Conservation (phyloP, 1,139 yeast species). For the Scheffersomyces insectosa region DNA sequence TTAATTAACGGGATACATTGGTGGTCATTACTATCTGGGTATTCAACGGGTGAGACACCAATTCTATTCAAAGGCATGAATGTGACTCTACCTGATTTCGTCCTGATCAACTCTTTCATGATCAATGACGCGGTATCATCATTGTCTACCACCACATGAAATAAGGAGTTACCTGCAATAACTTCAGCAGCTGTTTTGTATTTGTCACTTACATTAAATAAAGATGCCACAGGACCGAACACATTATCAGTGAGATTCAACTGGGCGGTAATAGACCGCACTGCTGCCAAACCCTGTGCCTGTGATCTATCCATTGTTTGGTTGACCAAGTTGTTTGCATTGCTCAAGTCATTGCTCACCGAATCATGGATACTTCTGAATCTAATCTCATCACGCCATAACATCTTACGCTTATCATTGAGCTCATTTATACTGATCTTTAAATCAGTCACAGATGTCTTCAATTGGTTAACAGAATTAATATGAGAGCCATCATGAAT, state of each 20-base stretch:
- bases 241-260: conserved; percentile 60
- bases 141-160: conserved; percentile 85
- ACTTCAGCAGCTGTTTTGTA: conserved; percentile 87
- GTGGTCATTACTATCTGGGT: conserved; percentile 56
- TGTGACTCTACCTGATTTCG: conserved; percentile 80
- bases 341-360: conserved; percentile 52
- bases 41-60: conserved; percentile 30
- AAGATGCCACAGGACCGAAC: conserved; percentile 82
- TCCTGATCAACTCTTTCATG: conserved; percentile 74
- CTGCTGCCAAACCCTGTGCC: conserved; percentile 69
- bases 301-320: conserved; percentile 76
- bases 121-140: conserved; percentile 80
- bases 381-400: conserved; percentile 82
- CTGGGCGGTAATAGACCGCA: conserved; percentile 56
- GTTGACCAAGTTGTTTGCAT: conserved; percentile 59
- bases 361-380: conserved; percentile 57
- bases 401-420: conserved; percentile 65
- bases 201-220: conserved; percentile 77
- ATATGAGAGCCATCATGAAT: conserved; percentile 22
- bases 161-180: conserved; percentile 82
- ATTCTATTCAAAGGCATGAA: conserved; percentile 86
- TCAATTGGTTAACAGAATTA: conserved; percentile 25
- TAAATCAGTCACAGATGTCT: conserved; percentile 34
- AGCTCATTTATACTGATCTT: conserved; percentile 45
- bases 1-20: conserved; percentile 74